A percentile compares a stretch with the other conserved stretches of the same genome.
These are phyloP conservation scores for Cyberlindnera mississippiensis DNA, from an alignment of 805 yeast genomes.

Conservation along the genomic window DNA sequence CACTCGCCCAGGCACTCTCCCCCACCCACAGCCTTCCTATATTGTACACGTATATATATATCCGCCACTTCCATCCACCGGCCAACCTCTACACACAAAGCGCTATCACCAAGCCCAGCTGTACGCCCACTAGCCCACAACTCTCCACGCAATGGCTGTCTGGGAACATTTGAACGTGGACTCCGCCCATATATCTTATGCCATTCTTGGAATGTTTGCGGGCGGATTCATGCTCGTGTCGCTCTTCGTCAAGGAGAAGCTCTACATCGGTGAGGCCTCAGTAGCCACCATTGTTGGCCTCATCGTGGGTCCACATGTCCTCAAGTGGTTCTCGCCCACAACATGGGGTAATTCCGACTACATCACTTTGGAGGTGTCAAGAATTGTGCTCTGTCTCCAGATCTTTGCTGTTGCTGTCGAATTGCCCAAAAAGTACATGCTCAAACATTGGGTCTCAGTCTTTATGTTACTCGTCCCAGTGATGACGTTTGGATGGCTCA, in stretches of 20 bases:
- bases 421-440: constrained; percentile 84
- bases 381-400: constrained; percentile 81
- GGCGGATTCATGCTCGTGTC: constrained; percentile 79
- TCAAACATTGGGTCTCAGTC: constrained; percentile 77
- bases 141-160: constrained; percentile 8
- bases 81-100: too few species aligned
- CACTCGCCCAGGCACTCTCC: too few species aligned
- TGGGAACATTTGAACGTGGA: constrained; percentile 20
- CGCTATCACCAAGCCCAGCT: too few species aligned
- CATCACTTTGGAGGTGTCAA: constrained; percentile 77
- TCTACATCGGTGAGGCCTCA: constrained; percentile 89
- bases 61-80: too few species aligned
- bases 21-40: too few species aligned
- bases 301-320: constrained; percentile 81
- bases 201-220: constrained; percentile 79
- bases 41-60: too few species aligned
- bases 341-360: constrained; percentile 84
- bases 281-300: constrained; percentile 83
- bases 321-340: constrained; percentile 78
- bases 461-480: constrained; percentile 73
- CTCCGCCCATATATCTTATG: constrained; percentile 77
- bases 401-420: constrained; percentile 95
- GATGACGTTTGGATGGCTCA: constrained; percentile 88
- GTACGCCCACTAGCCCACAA: too few species aligned
- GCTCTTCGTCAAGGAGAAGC: constrained; percentile 72